Evolutionary conservation across 768 basidiomycete genomes (phyloP).

Genomic region (Calocybe indica): DNA sequence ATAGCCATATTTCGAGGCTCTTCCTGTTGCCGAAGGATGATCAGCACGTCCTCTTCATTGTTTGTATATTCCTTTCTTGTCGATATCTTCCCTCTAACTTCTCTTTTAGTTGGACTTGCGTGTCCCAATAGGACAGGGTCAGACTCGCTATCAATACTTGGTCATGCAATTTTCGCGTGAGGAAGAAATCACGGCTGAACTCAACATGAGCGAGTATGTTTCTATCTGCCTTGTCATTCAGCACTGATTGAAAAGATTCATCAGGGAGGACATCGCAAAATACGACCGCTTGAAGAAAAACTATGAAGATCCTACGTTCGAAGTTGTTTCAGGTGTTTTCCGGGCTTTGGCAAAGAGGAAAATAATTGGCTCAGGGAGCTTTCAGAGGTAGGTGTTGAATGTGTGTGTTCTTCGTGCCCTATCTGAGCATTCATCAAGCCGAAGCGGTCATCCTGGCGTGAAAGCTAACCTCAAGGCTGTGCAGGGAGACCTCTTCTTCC

Average conservation of each 20-base stretch:
- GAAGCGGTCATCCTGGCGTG: slow-evolving; percentile 88
- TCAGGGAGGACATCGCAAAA: slow-evolving; percentile 69
- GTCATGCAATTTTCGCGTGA: slow-evolving; percentile 98
- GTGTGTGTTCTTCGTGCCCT: neutral
- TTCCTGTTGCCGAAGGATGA: slow-evolving; percentile 98
- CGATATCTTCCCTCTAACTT: neutral
- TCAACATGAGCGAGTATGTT: slow-evolving; percentile 87
- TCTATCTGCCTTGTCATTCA: neutral
- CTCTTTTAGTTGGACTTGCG: slow-evolving; percentile 72
- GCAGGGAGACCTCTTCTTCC: slow-evolving; percentile 95
- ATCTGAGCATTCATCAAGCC: slow-evolving; percentile 36
- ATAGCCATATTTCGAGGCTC: slow-evolving; percentile 77
- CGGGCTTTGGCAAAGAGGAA: slow-evolving; percentile 87
- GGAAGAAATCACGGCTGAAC: slow-evolving; percentile 93
- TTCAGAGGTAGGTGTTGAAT: slow-evolving; percentile 59
- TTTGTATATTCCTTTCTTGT: slow-evolving; percentile 30
- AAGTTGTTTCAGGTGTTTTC: slow-evolving; percentile 93
- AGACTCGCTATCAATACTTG: slow-evolving; percentile 95
- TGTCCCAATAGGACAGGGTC: slow-evolving; percentile 94
- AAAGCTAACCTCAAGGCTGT: slow-evolving; percentile 97
- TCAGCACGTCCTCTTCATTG: slow-evolving; percentile 91
- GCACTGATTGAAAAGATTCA: neutral
- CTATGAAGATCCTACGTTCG: slow-evolving; percentile 93
- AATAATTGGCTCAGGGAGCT: slow-evolving; percentile 80
- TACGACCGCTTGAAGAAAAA: slow-evolving; percentile 86